phyloP scores from a whole-genome alignment of 106 monocot genomes.

The Dendrobium nobile region DNA sequence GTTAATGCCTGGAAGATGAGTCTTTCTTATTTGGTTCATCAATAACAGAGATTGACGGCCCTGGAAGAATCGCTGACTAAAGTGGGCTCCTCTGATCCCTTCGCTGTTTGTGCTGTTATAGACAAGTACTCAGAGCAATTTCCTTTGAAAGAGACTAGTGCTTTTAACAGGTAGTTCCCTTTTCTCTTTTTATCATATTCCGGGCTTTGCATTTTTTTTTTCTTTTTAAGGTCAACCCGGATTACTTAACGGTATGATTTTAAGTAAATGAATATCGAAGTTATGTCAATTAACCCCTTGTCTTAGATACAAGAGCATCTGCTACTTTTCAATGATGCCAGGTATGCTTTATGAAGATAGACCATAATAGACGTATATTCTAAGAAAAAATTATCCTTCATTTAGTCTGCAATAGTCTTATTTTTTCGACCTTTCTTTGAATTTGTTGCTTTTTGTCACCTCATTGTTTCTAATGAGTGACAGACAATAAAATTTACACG shows the following conservation, averaged over 20 bases:
- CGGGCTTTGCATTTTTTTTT: background rate
- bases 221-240: background rate
- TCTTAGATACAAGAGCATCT: background rate
- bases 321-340: background rate
- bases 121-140: conserved; percentile 52
- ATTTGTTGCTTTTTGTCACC: background rate
- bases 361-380: background rate
- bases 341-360: background rate
- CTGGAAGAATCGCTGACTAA: conserved; percentile 61
- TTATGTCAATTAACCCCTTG: background rate
- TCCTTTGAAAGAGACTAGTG: conserved; percentile 57
- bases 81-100: conserved; percentile 46
- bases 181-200: conserved; percentile 3
- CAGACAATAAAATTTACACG: background rate
- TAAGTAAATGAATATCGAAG: background rate
- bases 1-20: background rate
- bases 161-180: conserved; percentile 54
- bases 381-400: background rate
- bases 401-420: background rate
- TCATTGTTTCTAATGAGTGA: background rate
- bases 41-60: conserved; percentile 52
- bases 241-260: background rate
- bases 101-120: conserved; percentile 60
- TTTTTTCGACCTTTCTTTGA: background rate
- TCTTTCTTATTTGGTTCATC: background rate